Base-by-base conservation (phyloP, 345 rosid genomes). In the Camelina sativa region DNA sequence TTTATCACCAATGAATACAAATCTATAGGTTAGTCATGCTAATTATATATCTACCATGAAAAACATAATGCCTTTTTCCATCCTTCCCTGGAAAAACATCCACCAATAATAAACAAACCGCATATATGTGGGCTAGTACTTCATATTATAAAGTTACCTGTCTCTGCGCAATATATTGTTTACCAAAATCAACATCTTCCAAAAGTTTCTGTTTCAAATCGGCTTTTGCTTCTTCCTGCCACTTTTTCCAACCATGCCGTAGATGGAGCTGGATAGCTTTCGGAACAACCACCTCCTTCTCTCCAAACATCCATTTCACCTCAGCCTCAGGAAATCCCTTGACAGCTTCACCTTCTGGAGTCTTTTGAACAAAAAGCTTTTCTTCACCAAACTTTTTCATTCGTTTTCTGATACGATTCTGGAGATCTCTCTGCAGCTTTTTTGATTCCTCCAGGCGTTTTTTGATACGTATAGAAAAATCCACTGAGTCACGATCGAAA, bases 241-340 rank as follows among this genome's bases (percentile, higher is more conserved):
- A 93, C 72, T 80, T 87, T 82, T 90, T 93, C 98, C 98, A 93
- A 20, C 97, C 97, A 82, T 93, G 95, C 72, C 87, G 85, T 78
- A 93, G 79, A 80, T 85, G 92, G 57, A 83, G 82, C 66, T 86
- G 72, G 66, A 84, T 76, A 47, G 98, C 98, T 85, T 89, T 90
- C 22, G 97, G 97, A 82, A 89, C 90, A 76, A 93, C 85, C 68
- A 90, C 87, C 80, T 89, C 93, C 83, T 84, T 90, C 72, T 86
- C 86, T 80, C 95, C 97, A 74, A 93, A 93, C 91, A 87, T 89
- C 98, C 98, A 90, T 81, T 90, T 93, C 85, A 87, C 52, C 83
- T 93, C 91, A 73, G 83, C 83, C 76, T 86, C 96, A 32, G 98
- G 98, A 84, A 82, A 92, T 35, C 98, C 98, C 84, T 89, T 92